Percentiles rank a stretch among this genome's conserved stretches.
These are phyloP conservation scores for Xylariaceae sp. DNA, from an alignment of 2,329 filamentous ascomycete species.

Conservation along the genomic window DNA sequence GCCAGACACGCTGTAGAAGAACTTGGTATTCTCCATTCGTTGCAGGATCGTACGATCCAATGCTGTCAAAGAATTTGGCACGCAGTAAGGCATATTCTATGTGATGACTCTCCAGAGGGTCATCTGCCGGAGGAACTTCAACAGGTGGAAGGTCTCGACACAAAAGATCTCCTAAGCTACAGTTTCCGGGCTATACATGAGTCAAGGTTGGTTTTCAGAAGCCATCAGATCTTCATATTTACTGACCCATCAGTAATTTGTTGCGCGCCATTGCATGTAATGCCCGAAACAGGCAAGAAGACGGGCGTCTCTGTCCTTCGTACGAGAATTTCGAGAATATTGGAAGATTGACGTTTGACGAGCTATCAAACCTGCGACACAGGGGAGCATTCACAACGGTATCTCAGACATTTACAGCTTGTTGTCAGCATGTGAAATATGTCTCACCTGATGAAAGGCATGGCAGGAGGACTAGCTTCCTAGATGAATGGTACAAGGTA, in stretches of 20 bases:
- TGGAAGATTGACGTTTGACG: conserved; percentile 72
- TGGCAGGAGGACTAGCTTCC: conserved; percentile 38
- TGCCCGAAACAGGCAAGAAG: conserved; percentile 41
- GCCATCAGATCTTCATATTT: too few species aligned
- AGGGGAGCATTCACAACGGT: conserved; percentile 92
- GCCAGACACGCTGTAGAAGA: conserved; percentile 34
- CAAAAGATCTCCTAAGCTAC: conserved; percentile 88
- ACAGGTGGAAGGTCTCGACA: conserved; percentile 66
- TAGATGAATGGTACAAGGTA: conserved; percentile 69
- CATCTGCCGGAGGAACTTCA: conserved; percentile 74
- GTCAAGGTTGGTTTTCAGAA: conserved; percentile 62
- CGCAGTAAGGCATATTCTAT: conserved; percentile 72
- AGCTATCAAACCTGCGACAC: conserved; percentile 79
- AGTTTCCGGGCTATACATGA: conserved; percentile 95
- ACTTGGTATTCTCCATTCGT: conserved; percentile 28
- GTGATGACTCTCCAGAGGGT: conserved; percentile 91
- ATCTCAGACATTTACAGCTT: conserved; percentile 77
- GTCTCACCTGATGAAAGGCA: conserved; percentile 27
- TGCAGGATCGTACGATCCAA: conserved; percentile 54
- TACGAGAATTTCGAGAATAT: conserved; percentile 57
- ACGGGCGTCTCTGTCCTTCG: conserved; percentile 43
- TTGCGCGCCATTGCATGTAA: conserved; percentile 59
- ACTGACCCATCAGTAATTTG: conserved; percentile 54
- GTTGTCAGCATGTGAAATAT: conserved; percentile 63
- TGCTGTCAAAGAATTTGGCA: conserved; percentile 71